A percentile compares a stretch with the other conserved stretches of the same genome.
Conservation (phyloP, 108 stramenopile species). For the Cyclotella distinguenda region DNA sequence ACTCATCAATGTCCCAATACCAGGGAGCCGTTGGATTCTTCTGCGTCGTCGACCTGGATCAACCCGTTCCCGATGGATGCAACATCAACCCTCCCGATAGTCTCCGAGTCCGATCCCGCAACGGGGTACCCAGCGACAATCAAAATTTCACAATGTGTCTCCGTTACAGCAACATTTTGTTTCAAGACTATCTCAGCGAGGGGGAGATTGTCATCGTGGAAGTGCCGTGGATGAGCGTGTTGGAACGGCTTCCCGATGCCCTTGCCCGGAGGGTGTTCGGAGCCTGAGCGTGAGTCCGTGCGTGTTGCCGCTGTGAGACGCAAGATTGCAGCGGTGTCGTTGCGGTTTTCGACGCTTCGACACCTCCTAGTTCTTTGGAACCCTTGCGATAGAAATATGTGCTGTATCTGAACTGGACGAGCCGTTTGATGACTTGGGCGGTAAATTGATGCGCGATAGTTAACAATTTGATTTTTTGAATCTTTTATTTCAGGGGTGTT, state of each 20-base stretch:
- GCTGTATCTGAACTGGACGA: constrained; percentile 48
- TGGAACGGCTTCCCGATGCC: constrained; percentile 76
- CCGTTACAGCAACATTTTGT: constrained; percentile 77
- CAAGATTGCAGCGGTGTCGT: constrained; percentile 50
- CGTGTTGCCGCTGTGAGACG: neutral
- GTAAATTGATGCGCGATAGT: constrained; percentile 34
- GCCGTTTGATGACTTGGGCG: constrained; percentile 9
- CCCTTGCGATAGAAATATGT: constrained; percentile 43
- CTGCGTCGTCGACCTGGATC: constrained; percentile 61
- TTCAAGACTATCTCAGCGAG: constrained; percentile 60
- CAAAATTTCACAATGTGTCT: constrained; percentile 69
- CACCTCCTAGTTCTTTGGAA: constrained; percentile 30
- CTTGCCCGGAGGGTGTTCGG: constrained; percentile 78
- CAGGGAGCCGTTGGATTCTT: constrained; percentile 79
- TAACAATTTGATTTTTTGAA: no score
- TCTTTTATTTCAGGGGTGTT: no score
- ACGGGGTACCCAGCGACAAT: neutral
- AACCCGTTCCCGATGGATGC: constrained; percentile 58
- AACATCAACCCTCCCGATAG: constrained; percentile 63
- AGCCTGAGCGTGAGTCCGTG: constrained; percentile 34
- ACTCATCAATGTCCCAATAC: constrained; percentile 5
- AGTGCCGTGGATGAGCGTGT: constrained; percentile 79
- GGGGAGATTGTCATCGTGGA: constrained; percentile 86
- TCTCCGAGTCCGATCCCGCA: constrained; percentile 41
- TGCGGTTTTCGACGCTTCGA: constrained; percentile 24